Percentiles rank a stretch among this genome's conserved stretches.
Conservation (phyloP, 345 rosid genomes). For the Populus nigra region DNA sequence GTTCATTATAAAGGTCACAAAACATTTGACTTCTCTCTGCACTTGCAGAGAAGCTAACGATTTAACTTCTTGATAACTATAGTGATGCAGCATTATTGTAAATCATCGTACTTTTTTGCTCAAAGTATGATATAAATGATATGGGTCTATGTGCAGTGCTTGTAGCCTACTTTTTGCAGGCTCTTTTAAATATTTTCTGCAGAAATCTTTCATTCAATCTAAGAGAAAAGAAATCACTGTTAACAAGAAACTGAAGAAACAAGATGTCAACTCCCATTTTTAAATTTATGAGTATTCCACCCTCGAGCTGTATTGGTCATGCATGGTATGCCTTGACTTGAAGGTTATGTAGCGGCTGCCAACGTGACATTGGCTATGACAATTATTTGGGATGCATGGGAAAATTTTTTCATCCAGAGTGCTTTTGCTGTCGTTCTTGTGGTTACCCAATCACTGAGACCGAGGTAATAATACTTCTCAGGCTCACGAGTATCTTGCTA, state of each 20-base stretch:
- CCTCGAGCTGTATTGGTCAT: not conserved
- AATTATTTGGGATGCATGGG: conserved; percentile 88
- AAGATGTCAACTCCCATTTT: not conserved
- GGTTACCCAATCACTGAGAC: conserved; percentile 66
- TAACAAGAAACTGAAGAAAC: not conserved
- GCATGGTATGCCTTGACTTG: conserved; percentile 18
- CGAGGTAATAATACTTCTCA: conserved; percentile 49
- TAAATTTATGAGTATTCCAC: not conserved
- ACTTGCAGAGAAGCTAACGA: no score
- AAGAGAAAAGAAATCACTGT: not conserved
- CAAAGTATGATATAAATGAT: no score
- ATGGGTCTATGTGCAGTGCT: not conserved
- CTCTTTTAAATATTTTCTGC: not conserved
- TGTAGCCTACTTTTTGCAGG: not conserved
- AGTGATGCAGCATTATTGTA: no score
- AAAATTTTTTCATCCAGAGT: conserved; percentile 76
- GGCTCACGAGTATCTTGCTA: not conserved
- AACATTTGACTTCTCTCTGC: not conserved
- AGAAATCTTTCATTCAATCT: not conserved
- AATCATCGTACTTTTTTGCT: no score
- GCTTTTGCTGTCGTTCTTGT: conserved; percentile 78
- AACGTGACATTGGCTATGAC: conserved; percentile 55
- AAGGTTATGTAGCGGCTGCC: conserved; percentile 81
- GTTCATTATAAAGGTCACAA: not conserved
- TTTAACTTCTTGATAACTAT: no score